Base-by-base conservation (phyloP, 2,329 filamentous ascomycete genomes). In the Anisogramma anomala region DNA sequence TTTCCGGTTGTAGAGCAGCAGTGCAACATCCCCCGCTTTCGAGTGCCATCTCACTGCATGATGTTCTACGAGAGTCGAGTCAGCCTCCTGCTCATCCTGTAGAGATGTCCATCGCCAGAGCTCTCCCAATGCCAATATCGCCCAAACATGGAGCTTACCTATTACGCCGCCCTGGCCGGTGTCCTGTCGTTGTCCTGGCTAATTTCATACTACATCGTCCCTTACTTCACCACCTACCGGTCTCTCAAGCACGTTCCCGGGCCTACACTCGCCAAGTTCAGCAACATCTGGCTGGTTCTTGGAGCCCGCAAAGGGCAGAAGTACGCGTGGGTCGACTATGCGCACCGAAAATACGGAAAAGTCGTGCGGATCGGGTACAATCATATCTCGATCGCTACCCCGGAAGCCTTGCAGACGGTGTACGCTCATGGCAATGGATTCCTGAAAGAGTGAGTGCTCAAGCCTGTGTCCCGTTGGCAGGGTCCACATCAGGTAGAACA, bases 371-470 rank as follows among this genome's bases (percentile, higher is more conserved):
- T 94, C 49, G 82, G 85, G 53, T 87, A 87, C 1, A 77, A 87
- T 53, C 86, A 94, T 53, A 71, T 94, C 50, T 86, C 81, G 43
- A 67, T 94, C 43, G 83, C 82, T 38, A 84, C 93, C 54, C 79
- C 82, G 17, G 71, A 70, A 14, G 85, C 84, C 1, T 87, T 94
- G 38, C 69, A 71, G 9, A 61, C 69, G 32, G 74, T 94, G 41
- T 94, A 94, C 52, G 86, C 85, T 3, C 82, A 85, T 51, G 79
- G 80, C 7, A 85, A 84, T 54, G 81, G 81, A 0, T 82, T 84
- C 51, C 54, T 84, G 44, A 86, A 86, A 58, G 66, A 78, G 71
- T 80, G 59, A 38, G 69, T 65, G 5, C 0, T 11, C 33, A 4
- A 6, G 2, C 10, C 13, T 23, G 9, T 9, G 22, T 23, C 22